A percentile compares a stretch with the other conserved stretches of the same genome.
These are phyloP conservation scores for Hsuehochloa calcarea DNA, from an alignment of 176 grass and related monocot species.

Conservation along the genomic window DNA sequence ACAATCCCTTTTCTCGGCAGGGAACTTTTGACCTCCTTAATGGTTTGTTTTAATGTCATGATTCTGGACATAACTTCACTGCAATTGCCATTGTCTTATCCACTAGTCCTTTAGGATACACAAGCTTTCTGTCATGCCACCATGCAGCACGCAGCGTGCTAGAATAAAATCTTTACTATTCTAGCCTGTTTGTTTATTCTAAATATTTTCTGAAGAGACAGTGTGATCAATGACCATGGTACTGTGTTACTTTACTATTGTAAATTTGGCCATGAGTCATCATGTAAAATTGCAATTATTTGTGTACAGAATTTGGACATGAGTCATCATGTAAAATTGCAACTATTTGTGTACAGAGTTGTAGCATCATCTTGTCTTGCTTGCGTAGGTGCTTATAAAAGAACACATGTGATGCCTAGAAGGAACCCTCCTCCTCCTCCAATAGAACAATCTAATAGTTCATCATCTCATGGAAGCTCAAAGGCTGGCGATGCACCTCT, in stretches of 20 bases:
- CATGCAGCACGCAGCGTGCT: background rate
- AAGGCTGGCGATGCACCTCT: slow-evolving; percentile 46
- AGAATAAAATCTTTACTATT: slow-evolving; percentile 7
- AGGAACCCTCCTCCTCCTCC: slow-evolving; percentile 68
- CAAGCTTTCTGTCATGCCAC: background rate
- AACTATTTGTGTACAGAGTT: background rate
- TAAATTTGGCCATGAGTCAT: background rate
- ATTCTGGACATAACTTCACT: background rate
- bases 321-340: background rate
- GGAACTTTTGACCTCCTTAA: background rate
- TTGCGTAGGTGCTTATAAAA: slow-evolving; percentile 52
- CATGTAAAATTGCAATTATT: background rate
- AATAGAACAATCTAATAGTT: slow-evolving; percentile 56
- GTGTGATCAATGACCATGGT: slow-evolving; percentile 4
- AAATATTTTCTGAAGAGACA: slow-evolving; percentile 23
- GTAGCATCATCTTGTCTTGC: slow-evolving; percentile 1
- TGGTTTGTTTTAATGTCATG: slow-evolving; percentile 1
- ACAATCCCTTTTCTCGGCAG: background rate
- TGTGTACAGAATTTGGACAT: background rate
- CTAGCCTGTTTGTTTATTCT: background rate
- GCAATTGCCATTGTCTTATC: background rate
- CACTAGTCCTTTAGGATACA: background rate
- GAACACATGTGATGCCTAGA: slow-evolving; percentile 54
- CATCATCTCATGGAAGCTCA: slow-evolving; percentile 39
- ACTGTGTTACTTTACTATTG: background rate